These are phyloP conservation scores for Colletotrichum melonis DNA, from an alignment of 2,329 filamentous ascomycete genomes.

Conservation along the genomic window DNA sequence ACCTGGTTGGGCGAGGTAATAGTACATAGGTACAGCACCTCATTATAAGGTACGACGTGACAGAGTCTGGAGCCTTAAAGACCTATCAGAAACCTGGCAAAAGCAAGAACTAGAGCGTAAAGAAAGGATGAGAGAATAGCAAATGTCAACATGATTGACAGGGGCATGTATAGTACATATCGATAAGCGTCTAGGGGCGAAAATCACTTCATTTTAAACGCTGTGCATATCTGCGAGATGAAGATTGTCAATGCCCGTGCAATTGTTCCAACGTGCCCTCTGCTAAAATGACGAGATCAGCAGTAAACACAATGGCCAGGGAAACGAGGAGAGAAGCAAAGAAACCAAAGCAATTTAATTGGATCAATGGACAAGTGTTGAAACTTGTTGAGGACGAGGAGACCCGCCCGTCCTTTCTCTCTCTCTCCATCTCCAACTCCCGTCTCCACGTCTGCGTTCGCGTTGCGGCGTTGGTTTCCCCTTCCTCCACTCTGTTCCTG, in stretches of 20 bases:
- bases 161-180: slow-evolving; percentile 19
- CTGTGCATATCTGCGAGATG: slow-evolving; percentile 1
- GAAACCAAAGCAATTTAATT: slow-evolving; percentile 21
- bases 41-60: too few species aligned
- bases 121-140: background rate
- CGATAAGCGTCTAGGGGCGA: slow-evolving; percentile 27
- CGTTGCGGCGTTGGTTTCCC: background rate
- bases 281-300: background rate
- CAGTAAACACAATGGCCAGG: background rate
- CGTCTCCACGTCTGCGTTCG: background rate
- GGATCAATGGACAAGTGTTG: slow-evolving; percentile 21
- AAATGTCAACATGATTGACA: slow-evolving; percentile 17
- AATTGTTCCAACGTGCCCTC: background rate
- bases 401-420: slow-evolving; percentile 8
- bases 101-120: background rate
- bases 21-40: too few species aligned
- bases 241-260: slow-evolving; percentile 20
- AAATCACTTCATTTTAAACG: slow-evolving; percentile 33
- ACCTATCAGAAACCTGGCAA: background rate
- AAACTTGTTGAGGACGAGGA: slow-evolving; percentile 31
- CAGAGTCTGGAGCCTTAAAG: background rate
- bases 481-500: background rate
- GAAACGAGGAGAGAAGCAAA: background rate
- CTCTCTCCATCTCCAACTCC: slow-evolving; percentile 4
- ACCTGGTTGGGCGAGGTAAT: background rate